These are phyloP conservation scores for Theileria orientalis DNA, from an alignment of 169 alveolate genomes.

Conservation along the genomic window DNA sequence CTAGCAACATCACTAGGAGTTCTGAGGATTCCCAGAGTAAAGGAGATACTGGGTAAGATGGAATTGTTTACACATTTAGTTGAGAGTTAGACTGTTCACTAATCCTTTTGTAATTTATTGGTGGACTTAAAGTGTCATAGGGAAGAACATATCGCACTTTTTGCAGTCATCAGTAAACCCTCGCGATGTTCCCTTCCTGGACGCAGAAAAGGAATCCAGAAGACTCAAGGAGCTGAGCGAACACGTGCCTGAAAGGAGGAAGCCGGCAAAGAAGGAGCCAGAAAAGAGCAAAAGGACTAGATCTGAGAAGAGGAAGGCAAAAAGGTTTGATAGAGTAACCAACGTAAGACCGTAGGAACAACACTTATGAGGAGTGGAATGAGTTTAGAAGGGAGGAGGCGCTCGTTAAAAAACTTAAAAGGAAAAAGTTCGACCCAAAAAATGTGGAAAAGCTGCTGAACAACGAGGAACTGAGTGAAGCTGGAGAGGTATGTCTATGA, in stretches of 20 bases:
- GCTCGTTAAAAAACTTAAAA: conserved; percentile 81
- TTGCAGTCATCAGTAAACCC: conserved; percentile 26
- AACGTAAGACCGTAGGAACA: neutral
- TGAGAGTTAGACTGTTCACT: neutral
- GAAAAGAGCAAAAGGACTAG: conserved; percentile 56
- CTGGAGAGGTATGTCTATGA: neutral
- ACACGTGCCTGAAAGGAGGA: neutral
- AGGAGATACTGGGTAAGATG: conserved; percentile 85
- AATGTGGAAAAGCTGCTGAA: conserved; percentile 24
- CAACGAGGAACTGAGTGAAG: neutral
- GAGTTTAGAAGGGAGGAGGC: conserved; percentile 68
- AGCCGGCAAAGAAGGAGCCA: neutral
- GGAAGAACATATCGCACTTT: conserved; percentile 32
- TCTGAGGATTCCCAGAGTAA: conserved; percentile 90
- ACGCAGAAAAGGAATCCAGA: conserved; percentile 33
- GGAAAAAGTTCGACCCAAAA: conserved; percentile 71
- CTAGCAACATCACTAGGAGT: conserved; percentile 86
- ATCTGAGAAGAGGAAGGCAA: conserved; percentile 74
- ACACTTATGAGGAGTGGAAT: conserved; percentile 46
- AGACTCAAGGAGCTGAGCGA: conserved; percentile 28
- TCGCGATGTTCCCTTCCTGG: conserved; percentile 34
- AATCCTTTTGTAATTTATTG: neutral
- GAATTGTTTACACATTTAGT: neutral
- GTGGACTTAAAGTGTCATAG: neutral
- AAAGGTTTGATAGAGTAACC: conserved; percentile 13